A percentile compares a stretch with the other conserved stretches of the same genome.
These are phyloP conservation scores for Pulchroboletus neoregius DNA, from an alignment of 1,284 basidiomycete species.

Conservation along the genomic window DNA sequence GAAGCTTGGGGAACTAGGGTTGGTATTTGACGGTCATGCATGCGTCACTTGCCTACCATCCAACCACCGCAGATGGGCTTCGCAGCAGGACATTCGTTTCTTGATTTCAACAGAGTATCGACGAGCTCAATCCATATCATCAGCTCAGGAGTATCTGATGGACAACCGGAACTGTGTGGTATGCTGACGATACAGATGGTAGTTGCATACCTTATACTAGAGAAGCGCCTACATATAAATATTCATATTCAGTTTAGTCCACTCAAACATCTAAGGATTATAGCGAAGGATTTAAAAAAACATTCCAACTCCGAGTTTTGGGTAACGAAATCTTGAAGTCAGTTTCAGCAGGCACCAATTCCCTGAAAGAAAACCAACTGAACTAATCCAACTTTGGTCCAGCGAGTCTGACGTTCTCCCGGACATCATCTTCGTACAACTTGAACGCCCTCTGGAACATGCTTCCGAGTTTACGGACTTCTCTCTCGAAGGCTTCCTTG, in stretches of 20 bases:
- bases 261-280: slow-evolving; percentile 12
- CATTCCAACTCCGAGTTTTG: background rate
- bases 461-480: slow-evolving; percentile 79
- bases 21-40: slow-evolving; percentile 26
- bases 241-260: slow-evolving; percentile 3
- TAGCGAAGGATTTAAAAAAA: background rate
- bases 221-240: slow-evolving; percentile 3
- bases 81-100: slow-evolving; percentile 14
- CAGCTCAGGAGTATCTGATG: background rate
- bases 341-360: background rate
- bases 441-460: slow-evolving; percentile 95
- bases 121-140: background rate
- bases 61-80: slow-evolving; percentile 19
- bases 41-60: slow-evolving; percentile 23
- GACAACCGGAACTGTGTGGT: background rate
- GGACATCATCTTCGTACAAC: slow-evolving; percentile 83
- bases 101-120: slow-evolving; percentile 14
- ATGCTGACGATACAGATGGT: slow-evolving; percentile 12
- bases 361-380: background rate
- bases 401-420: slow-evolving; percentile 71
- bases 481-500: slow-evolving; percentile 81
- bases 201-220: background rate
- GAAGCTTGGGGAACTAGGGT: slow-evolving; percentile 11
- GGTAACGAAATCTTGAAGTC: background rate
- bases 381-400: slow-evolving; percentile 51